Conservation (phyloP, 768 basidiomycete genomes). For the Naganishia vaughanmartiniae region DNA sequence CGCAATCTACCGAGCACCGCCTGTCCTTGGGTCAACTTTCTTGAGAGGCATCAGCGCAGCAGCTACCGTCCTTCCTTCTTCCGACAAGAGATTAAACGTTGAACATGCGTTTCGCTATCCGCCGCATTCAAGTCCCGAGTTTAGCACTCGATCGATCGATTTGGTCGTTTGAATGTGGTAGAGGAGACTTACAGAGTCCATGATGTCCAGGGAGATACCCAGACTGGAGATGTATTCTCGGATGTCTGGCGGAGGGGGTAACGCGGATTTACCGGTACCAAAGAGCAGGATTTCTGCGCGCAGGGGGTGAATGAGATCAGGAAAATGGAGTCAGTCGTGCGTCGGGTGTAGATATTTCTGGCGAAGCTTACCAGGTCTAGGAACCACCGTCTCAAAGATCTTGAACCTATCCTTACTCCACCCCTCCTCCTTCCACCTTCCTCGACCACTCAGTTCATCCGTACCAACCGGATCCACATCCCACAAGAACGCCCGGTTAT, state of each 20-base stretch:
- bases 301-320: background rate
- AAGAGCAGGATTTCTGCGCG: constrained; percentile 77
- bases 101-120: constrained; percentile 80
- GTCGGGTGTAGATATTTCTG: background rate
- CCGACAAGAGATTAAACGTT: constrained; percentile 87
- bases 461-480: constrained; percentile 62
- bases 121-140: background rate
- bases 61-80: constrained; percentile 89
- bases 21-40: constrained; percentile 36
- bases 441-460: constrained; percentile 32
- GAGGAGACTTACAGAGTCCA: constrained; percentile 68
- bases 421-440: constrained; percentile 57
- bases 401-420: constrained; percentile 75
- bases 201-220: constrained; percentile 84
- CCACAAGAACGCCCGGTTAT: constrained; percentile 86
- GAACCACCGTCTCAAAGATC: constrained; percentile 75
- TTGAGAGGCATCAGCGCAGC: constrained; percentile 76
- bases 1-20: constrained; percentile 11
- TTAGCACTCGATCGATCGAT: background rate
- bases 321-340: background rate
- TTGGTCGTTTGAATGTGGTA: too few species aligned
- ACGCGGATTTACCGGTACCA: constrained; percentile 73
- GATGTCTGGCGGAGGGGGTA: constrained; percentile 68
- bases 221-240: constrained; percentile 66
- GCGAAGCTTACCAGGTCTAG: constrained; percentile 72